Evolutionary conservation across 768 basidiomycete species (phyloP).

Genomic region (Atractiella rhizophila): DNA sequence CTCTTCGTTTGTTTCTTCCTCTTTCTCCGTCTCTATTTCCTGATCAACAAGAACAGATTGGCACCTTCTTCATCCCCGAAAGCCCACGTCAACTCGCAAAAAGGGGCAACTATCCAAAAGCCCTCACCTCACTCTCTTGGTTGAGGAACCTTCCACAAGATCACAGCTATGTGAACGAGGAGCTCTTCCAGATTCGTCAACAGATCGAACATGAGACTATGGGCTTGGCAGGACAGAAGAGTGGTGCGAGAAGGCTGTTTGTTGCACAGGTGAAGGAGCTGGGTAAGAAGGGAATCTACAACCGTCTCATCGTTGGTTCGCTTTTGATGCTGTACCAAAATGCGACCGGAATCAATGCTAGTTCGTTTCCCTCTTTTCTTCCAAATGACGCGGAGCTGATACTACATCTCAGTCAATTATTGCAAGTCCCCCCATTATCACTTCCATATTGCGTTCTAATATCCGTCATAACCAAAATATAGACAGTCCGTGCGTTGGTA

Average conservation of each 20-base stretch:
- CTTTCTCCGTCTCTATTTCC: background rate
- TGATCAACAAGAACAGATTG: too few species aligned
- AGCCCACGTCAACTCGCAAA: conserved; percentile 18
- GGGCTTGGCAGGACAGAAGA: background rate
- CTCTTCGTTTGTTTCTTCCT: conserved; percentile 7
- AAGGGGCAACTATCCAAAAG: conserved; percentile 14
- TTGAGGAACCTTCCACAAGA: conserved; percentile 19
- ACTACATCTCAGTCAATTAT: conserved; percentile 24
- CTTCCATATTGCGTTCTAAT: too few species aligned
- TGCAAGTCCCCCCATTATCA: too few species aligned
- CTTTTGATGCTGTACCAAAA: conserved; percentile 27
- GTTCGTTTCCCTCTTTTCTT: too few species aligned
- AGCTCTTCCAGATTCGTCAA: conserved; percentile 1
- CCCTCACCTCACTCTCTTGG: conserved; percentile 15
- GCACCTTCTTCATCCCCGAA: conserved; percentile 19
- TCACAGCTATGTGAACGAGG: conserved; percentile 5
- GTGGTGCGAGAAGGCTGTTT: background rate
- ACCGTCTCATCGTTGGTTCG: conserved; percentile 21
- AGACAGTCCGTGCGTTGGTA: too few species aligned
- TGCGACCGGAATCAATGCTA: conserved; percentile 23
- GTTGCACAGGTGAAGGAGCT: conserved; percentile 2
- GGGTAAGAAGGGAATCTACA: conserved; percentile 3
- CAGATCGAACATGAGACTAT: conserved; percentile 2
- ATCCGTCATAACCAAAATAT: too few species aligned
- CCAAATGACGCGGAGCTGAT: too few species aligned